Base-by-base conservation (phyloP, 495 filamentous ascomycete species). In the Jackrogersella minutella region DNA sequence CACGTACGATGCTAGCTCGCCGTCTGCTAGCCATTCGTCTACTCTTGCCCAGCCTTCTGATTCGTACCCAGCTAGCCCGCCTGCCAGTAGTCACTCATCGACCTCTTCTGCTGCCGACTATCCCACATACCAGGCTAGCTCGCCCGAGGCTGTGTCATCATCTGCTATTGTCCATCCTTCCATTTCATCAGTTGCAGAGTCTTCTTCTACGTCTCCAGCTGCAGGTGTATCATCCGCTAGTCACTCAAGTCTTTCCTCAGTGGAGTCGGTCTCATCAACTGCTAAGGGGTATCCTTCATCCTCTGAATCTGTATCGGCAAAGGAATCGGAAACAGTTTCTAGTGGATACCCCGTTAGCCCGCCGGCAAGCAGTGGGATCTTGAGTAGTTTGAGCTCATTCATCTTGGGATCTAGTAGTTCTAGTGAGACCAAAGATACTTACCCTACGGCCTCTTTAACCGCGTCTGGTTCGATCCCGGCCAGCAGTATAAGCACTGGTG, bases 371-470 rank as follows among this genome's bases (percentile, higher is more conserved):
- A 26, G 62, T 33, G 72, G 69, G 4, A 41, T 74, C 8, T 46
- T 69, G 11, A 74, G 69, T 17, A 74, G 69, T 46, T 33, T 74
- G 30, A 74, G 72, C 39, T 74, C 72, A 8, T 21, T 46, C 7
- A 22, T 74, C 14, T 43, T 72, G 2, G 72, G 72, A 17, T 65
- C 72, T 33, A 63, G 37, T n/a, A 69, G 43, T 4, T 43, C 62
- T 11, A 57, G 46, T 21, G 31, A 3, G 5, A 24, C 16, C 13
- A 41, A 51, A 10, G 36, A 50, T 36, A 59, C 41, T 1, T 54
- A 46, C 36, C 17, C 62, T 2, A 54, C 46, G 5, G 14, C 16
- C 14, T 54, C 24, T 3, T 14, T 50, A 36, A 47, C 61, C n/a
- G 41, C 19, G 11, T 61, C 66, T 28, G 24, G 40, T 19, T 58